Evolutionary conservation across 306 rosid genomes (phyloP).

Genomic region (Inga oerstediana): DNA sequence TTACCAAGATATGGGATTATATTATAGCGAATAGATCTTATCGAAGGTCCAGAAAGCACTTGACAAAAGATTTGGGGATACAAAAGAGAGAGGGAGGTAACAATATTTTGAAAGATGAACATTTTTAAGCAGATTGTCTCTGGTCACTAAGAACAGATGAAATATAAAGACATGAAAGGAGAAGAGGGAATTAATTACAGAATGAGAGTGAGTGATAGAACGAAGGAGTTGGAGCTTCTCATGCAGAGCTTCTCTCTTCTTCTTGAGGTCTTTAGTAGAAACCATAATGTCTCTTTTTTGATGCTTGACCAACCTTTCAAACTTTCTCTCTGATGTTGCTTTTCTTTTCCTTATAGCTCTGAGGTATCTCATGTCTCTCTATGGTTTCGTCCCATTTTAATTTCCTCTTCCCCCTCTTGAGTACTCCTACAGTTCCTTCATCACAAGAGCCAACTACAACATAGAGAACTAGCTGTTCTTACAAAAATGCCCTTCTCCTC

Average conservation of each 20-base stretch:
- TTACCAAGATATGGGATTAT: not conserved
- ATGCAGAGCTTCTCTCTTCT: conserved; percentile 71
- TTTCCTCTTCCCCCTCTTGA: conserved; percentile 52
- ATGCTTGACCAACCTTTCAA: conserved; percentile 7
- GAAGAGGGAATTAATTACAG: conserved; percentile 64
- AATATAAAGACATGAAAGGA: conserved; percentile 22
- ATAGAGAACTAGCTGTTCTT: conserved; percentile 24
- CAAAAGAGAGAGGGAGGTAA: not conserved
- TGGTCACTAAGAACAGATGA: conserved; percentile 35
- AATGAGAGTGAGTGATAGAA: conserved; percentile 90
- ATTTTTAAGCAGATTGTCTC: conserved; percentile 26
- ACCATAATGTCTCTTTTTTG: conserved; percentile 50
- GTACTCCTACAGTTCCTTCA: conserved; percentile 49
- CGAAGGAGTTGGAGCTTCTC: conserved; percentile 98
- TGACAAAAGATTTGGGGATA: not conserved
- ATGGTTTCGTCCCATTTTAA: conserved; percentile 52
- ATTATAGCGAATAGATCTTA: not conserved
- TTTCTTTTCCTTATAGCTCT: conserved; percentile 36
- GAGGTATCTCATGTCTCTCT: conserved; percentile 66
- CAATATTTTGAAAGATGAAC: not conserved
- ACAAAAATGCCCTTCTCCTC: conserved; percentile 59
- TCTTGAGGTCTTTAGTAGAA: conserved; percentile 90
- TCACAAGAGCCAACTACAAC: conserved; percentile 31
- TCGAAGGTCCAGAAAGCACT: conserved; percentile 11
- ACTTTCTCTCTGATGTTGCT: conserved; percentile 5